Evolutionary conservation across 208 protist genomes (phyloP), one percentile per base, ranked within the genome.

Genomic region (Herpetomonas tarakana): DNA sequence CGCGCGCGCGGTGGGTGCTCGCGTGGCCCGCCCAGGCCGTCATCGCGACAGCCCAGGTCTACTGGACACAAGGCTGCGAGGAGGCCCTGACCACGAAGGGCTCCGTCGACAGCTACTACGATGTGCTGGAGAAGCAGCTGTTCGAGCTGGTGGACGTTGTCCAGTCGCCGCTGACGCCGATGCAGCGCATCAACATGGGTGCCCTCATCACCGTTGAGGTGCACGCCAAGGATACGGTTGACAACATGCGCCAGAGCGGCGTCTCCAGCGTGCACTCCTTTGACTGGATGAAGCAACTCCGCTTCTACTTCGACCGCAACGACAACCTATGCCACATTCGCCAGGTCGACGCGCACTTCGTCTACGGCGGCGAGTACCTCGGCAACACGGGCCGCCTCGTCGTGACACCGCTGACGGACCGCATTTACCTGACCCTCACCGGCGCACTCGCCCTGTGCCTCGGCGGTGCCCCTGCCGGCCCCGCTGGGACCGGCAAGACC

Each of bases 181-280:
- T 83, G 21, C 78, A 97, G 68, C 78, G 86, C 26, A 92, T 97
- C 50, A 98, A 97, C 63, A 89, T 98, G 74, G 91, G 93, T 45
- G 93, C 97, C 52, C 83, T 99, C 45, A 98, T 99, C 69, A 98
- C 96, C 9, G 95, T 98, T 61, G 98, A 99, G 68, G 97, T 99
- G 44, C 97, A 98, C 68, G 93, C 95, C 12, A 91, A 98, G 68
- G 98, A 99, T 68, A 97, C 97, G 6, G 81, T 96, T 1, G 81
- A 86, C 51, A 75, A 63, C 50, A 88, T 99, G 81, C 44, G 75
- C 7, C 47, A 78, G 31, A 57, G 68, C 24, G 56, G 68, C 24
- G 82, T 98, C 18, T 66, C 62, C 16, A 81, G 46, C 44, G 69
- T 71, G 9, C 73, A 77, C 19, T 96, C 94, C 25, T 99, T 99